These are phyloP conservation scores for Sextonia rubra DNA, from an alignment of 164 flowering plant species.

Conservation along the genomic window DNA sequence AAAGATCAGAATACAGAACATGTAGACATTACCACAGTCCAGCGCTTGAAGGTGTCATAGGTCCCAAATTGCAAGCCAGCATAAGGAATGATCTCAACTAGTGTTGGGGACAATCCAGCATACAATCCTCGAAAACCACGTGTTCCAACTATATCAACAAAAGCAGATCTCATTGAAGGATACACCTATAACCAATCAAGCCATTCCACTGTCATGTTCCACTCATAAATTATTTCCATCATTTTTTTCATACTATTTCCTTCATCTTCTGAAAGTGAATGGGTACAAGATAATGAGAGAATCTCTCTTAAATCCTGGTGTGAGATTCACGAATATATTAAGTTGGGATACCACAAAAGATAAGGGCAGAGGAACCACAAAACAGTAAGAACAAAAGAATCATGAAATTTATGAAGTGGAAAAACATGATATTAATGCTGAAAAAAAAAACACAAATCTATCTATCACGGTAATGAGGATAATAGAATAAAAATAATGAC, in stretches of 20 bases:
- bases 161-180: conserved; percentile 81
- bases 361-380: background rate
- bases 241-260: background rate
- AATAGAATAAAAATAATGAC: background rate
- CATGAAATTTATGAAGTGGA: background rate
- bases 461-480: background rate
- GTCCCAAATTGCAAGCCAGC: conserved; percentile 98
- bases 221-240: background rate
- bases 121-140: conserved; percentile 87
- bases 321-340: too few species aligned
- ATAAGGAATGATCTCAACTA: conserved; percentile 93
- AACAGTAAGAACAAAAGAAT: background rate
- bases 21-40: conserved; percentile 63
- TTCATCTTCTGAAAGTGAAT: background rate
- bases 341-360: too few species aligned
- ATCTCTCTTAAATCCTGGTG: background rate
- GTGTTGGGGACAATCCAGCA: conserved; percentile 93
- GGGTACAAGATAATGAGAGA: background rate
- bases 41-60: conserved; percentile 91
- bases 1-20: background rate
- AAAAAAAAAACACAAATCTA: too few species aligned
- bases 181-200: conserved; percentile 51
- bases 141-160: conserved; percentile 52
- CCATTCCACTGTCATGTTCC: background rate
- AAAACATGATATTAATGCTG: too few species aligned